Percentiles rank a stretch among this genome's conserved stretches.
Conservation (phyloP, 768 basidiomycete species). For the Royoungia palumana region DNA sequence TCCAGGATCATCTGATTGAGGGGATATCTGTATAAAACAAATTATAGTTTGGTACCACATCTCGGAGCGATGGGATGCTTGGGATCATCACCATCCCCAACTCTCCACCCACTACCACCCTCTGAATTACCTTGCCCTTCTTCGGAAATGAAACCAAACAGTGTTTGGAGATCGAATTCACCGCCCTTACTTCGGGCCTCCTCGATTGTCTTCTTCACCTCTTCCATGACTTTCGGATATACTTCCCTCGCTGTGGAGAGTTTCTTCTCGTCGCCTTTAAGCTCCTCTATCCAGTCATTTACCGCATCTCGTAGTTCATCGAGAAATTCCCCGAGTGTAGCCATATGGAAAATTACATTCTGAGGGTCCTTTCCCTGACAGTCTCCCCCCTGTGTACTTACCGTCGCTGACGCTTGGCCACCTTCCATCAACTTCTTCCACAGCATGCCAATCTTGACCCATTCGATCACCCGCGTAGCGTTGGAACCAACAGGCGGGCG, state of each 20-base stretch:
- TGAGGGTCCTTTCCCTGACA: neutral
- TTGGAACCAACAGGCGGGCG: slow-evolving; percentile 5
- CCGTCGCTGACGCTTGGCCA: neutral
- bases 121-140: slow-evolving; percentile 2
- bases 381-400: neutral
- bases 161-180: slow-evolving; percentile 2
- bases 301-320: slow-evolving; percentile 20
- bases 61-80: slow-evolving; percentile 13
- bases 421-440: slow-evolving; percentile 18
- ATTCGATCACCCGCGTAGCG: slow-evolving; percentile 13
- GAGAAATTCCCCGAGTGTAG: slow-evolving; percentile 13
- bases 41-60: slow-evolving; percentile 24
- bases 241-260: slow-evolving; percentile 14
- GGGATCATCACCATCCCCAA: slow-evolving; percentile 6
- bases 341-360: slow-evolving; percentile 3
- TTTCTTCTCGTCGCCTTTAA: slow-evolving; percentile 17
- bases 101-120: neutral
- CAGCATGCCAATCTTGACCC: slow-evolving; percentile 18
- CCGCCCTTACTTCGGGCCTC: slow-evolving; percentile 1
- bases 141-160: slow-evolving; percentile 10
- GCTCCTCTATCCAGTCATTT: slow-evolving; percentile 12
- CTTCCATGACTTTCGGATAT: slow-evolving; percentile 12
- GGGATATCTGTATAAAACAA: neutral
- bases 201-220: slow-evolving; percentile 11
- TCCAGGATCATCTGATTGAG: too few relatives aligned